Evolutionary conservation across 192 early-diverging fungal species (phyloP).

Genomic region (Mortierella antarctica): DNA sequence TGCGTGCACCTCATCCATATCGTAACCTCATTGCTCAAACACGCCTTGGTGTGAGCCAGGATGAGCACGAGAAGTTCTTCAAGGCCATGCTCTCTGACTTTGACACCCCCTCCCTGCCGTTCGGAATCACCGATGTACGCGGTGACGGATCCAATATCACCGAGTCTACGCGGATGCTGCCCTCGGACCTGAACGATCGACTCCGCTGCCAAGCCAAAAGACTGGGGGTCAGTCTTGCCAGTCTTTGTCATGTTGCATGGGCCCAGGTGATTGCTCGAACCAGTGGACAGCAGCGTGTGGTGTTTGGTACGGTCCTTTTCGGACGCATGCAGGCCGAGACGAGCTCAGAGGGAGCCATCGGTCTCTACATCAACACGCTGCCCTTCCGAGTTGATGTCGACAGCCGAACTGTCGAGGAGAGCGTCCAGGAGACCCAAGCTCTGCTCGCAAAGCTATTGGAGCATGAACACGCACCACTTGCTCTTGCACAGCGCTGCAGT

Average conservation of each 20-base stretch:
- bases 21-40: constrained; percentile 4
- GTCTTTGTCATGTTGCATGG: too few relatives aligned
- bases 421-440: background rate
- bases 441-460: background rate
- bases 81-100: background rate
- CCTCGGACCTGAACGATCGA: too few relatives aligned
- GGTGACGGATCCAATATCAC: too few relatives aligned
- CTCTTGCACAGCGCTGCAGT: constrained; percentile 15
- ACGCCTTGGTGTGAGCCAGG: background rate
- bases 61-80: constrained; percentile 1
- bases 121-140: too few relatives aligned
- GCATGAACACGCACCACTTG: constrained; percentile 10
- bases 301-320: background rate
- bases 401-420: background rate
- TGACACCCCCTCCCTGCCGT: constrained; percentile 5
- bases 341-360: background rate
- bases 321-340: background rate
- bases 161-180: too few relatives aligned
- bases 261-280: too few relatives aligned
- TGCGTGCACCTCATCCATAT: background rate
- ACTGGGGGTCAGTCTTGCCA: too few relatives aligned
- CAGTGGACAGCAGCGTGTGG: constrained; percentile 1
- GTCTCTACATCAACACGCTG: background rate
- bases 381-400: constrained; percentile 4
- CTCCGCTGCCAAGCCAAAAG: too few relatives aligned